Percentiles rank a stretch among this genome's conserved stretches.
Conservation (phyloP, 2,329 filamentous ascomycete genomes). For the Trichoderma cornu-damae region DNA sequence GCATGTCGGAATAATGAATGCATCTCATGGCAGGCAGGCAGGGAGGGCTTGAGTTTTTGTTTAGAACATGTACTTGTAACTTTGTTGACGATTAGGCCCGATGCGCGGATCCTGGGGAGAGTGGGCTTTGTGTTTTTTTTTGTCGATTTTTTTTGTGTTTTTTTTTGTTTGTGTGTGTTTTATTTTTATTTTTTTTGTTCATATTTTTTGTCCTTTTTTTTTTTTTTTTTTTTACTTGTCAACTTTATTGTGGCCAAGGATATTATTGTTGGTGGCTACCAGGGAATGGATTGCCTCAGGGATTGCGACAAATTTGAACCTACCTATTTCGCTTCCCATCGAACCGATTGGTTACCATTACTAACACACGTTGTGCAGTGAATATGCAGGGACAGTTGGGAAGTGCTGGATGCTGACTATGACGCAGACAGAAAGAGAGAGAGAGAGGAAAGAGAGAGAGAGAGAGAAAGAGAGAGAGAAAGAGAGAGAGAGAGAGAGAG, state of each 20-base stretch:
- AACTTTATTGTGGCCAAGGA: neutral
- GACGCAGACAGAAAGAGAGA: no score
- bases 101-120: neutral
- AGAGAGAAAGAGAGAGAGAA: no score
- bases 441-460: no score
- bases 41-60: neutral
- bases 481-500: no score
- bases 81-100: constrained; percentile 22
- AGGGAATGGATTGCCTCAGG: constrained; percentile 9
- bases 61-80: constrained; percentile 25
- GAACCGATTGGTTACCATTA: neutral
- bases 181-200: no score
- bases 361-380: constrained; percentile 26
- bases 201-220: no score
- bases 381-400: constrained; percentile 18
- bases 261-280: constrained; percentile 1
- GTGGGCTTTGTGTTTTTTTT: constrained; percentile 1
- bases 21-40: neutral
- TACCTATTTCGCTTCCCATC: constrained; percentile 10
- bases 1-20: neutral
- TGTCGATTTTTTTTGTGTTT: no score
- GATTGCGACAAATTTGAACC: constrained; percentile 8
- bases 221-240: neutral
- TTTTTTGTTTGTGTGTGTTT: no score
- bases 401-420: neutral